Base-by-base conservation (phyloP, 1,284 basidiomycete genomes). In the Anthracocystis setariae region DNA sequence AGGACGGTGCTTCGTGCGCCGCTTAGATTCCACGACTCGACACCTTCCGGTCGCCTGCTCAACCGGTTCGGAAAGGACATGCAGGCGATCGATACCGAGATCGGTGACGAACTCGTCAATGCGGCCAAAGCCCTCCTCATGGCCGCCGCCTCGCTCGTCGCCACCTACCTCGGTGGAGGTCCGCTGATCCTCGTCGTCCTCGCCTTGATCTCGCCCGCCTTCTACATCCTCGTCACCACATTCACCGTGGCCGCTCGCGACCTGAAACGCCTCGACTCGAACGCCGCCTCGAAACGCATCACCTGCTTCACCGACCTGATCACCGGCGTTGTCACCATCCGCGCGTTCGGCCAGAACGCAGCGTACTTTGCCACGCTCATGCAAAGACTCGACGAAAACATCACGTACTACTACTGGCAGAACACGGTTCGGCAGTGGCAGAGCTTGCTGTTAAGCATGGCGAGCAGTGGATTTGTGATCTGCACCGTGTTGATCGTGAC, bases 181-280 rank as follows among this genome's bases (percentile, higher is more conserved):
- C 88, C 89, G 65, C 87, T 89, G 64, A 90, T 90, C 81, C 90
- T 91, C 29, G 50, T 62, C 21, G 58, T 71, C 87, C 88, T 80
- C 86, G 88, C 78, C 18, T 68, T 73, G 15, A 60, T 69, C 29
- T n/a, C 78, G 3, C 65, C 78, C 24, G 42, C 79, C n/a, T 74
- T 77, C 48, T 81, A 80, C 51, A 69, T 51, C 32, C 51, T 78
- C n/a, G 63, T 73, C 48, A 90, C 91, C 5, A 83, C 86, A 1
- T 95, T 94, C 85, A 97, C 96, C 81, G 89, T 92, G 32, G 87
- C 90, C 0, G 92, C 94, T 3, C 87, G 93, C 73, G 93, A 96
- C 81, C 86, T 96, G 67, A 96, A 96, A 86, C 86, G 90, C 10
- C 81, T 91, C 21, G 90, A 91, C 78, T 90, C 90, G 0, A 76